Conservation (phyloP, 352 stramenopile species). For the Phytophthora palmivora region DNA sequence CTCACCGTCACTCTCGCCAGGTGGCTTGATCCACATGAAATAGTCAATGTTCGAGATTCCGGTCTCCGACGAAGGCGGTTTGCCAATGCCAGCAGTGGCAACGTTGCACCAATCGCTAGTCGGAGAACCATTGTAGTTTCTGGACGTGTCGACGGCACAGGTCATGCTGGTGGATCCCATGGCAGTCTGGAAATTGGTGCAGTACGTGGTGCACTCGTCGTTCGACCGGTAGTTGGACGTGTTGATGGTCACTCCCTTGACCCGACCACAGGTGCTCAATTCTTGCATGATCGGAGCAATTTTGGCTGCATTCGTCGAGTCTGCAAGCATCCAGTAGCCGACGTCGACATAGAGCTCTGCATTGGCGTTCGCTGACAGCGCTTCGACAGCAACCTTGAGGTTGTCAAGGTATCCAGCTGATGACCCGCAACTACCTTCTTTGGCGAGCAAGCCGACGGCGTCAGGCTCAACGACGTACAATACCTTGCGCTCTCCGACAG, state of each 20-base stretch:
- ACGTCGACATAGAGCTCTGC: slow-evolving; percentile 67
- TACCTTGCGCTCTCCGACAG: slow-evolving; percentile 54
- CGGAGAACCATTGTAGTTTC: slow-evolving; percentile 53
- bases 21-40: slow-evolving; percentile 70
- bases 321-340: slow-evolving; percentile 61
- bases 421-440: slow-evolving; percentile 47
- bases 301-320: slow-evolving; percentile 27
- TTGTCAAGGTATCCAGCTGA: slow-evolving; percentile 54
- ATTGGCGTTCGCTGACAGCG: slow-evolving; percentile 55
- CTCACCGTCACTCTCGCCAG: slow-evolving; percentile 63
- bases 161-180: slow-evolving; percentile 44
- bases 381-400: slow-evolving; percentile 48
- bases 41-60: slow-evolving; percentile 58
- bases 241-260: slow-evolving; percentile 73
- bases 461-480: slow-evolving; percentile 70
- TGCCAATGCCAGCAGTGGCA: slow-evolving; percentile 54
- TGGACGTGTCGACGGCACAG: slow-evolving; percentile 69
- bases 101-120: slow-evolving; percentile 76
- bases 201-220: slow-evolving; percentile 46
- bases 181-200: slow-evolving; percentile 55
- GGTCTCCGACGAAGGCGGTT: slow-evolving; percentile 49
- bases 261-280: slow-evolving; percentile 35
- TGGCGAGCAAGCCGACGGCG: slow-evolving; percentile 51
- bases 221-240: slow-evolving; percentile 74
- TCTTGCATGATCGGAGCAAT: slow-evolving; percentile 50